These are phyloP conservation scores for Phyllosticta citribraziliensis DNA, from an alignment of 2,329 filamentous ascomycete species.

Conservation along the genomic window DNA sequence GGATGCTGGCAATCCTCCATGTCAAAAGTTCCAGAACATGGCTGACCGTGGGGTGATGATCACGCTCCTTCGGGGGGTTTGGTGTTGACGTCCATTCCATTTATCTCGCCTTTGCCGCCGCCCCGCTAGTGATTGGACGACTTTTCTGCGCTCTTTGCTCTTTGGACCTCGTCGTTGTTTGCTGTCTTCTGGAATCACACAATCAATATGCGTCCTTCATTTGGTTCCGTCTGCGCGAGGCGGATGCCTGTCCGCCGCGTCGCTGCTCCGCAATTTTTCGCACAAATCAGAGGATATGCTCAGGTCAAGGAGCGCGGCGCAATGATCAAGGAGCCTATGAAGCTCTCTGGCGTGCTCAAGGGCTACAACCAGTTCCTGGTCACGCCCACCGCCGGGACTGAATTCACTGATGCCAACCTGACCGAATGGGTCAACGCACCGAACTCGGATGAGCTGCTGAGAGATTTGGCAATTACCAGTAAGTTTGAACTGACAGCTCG, in stretches of 20 bases:
- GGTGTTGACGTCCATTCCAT: neutral
- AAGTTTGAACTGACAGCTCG: neutral
- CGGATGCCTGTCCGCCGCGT: neutral
- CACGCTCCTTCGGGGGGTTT: neutral
- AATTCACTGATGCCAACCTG: constrained; percentile 48
- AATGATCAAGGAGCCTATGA: constrained; percentile 30
- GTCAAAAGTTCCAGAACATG: neutral
- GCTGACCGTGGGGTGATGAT: neutral
- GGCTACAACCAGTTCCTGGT: constrained; percentile 47
- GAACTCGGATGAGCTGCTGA: constrained; percentile 53
- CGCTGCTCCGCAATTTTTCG: neutral
- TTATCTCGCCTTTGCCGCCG: neutral
- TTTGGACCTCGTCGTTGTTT: neutral
- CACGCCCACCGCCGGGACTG: constrained; percentile 52
- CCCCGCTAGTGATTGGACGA: neutral
- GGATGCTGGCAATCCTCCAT: neutral
- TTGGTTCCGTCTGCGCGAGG: neutral
- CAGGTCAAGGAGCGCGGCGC: neutral
- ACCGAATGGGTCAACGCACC: constrained; percentile 53
- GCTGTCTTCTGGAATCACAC: neutral
- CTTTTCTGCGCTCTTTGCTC: neutral
- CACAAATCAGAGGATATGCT: neutral
- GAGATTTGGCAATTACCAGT: constrained; percentile 47
- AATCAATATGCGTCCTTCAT: neutral
- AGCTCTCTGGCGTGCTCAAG: constrained; percentile 42